A percentile compares a stretch with the other conserved stretches of the same genome.
These are phyloP conservation scores for Neocatenulostroma microsporum DNA, from an alignment of 2,329 filamentous ascomycete genomes.

Conservation along the genomic window DNA sequence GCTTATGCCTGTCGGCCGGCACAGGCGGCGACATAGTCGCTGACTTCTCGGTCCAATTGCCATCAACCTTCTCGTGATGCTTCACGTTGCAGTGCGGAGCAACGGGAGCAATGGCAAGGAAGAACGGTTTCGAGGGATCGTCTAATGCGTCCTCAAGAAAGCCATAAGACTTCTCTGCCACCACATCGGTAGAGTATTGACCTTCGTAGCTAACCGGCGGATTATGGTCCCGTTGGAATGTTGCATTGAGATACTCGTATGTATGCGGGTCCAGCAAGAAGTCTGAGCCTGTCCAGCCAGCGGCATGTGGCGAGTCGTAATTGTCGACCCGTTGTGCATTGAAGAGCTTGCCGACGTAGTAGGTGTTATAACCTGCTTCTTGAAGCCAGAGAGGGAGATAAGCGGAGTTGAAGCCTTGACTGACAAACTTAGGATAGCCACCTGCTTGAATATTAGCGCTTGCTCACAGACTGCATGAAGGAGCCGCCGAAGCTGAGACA, in stretches of 20 bases:
- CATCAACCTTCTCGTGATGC: slow-evolving; percentile 24
- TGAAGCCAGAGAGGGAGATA: slow-evolving; percentile 68
- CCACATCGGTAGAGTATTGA: slow-evolving; percentile 52
- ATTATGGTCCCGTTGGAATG: slow-evolving; percentile 53
- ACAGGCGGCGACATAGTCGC: slow-evolving; percentile 12
- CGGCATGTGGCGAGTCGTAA: slow-evolving; percentile 51
- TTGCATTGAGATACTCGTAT: slow-evolving; percentile 60
- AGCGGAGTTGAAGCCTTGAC: slow-evolving; percentile 56
- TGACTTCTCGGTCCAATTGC: slow-evolving; percentile 16
- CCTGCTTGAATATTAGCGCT: slow-evolving; percentile 50
- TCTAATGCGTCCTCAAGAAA: slow-evolving; percentile 43
- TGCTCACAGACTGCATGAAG: neutral
- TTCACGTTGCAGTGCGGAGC: slow-evolving; percentile 24
- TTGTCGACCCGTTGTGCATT: slow-evolving; percentile 54
- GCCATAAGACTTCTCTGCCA: slow-evolving; percentile 51
- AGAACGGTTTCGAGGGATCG: slow-evolving; percentile 27
- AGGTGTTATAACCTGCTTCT: slow-evolving; percentile 59
- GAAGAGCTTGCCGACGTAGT: slow-evolving; percentile 66
- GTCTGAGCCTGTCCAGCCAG: slow-evolving; percentile 50
- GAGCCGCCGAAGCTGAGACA: neutral
- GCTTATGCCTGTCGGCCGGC: slow-evolving; percentile 43
- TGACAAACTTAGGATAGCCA: slow-evolving; percentile 59
- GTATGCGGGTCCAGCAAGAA: slow-evolving; percentile 55
- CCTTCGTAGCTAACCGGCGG: slow-evolving; percentile 49
- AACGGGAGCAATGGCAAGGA: slow-evolving; percentile 25